phyloP scores from a whole-genome alignment of 768 basidiomycete genomes.

The Auricularia cornea region DNA sequence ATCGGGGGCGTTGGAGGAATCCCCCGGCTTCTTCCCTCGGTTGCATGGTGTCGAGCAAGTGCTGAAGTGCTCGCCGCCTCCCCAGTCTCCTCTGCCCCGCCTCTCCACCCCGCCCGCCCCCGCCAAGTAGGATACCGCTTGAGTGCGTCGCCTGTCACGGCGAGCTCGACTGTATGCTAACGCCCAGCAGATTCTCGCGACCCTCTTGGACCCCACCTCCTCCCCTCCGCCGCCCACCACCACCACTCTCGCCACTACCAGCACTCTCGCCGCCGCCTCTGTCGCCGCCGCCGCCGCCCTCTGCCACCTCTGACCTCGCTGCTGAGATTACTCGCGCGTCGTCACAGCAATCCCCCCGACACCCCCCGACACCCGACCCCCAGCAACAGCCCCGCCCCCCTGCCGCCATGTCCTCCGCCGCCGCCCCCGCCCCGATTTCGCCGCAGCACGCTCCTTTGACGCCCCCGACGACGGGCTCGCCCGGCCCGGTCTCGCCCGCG shows the following conservation, averaged over 20 bases:
- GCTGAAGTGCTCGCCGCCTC: no score
- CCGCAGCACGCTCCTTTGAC: slow-evolving; percentile 9
- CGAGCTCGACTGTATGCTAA: no score
- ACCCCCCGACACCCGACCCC: background rate
- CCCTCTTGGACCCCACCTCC: slow-evolving; percentile 4
- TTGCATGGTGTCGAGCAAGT: no score
- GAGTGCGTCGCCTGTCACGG: background rate
- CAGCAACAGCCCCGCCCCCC: background rate
- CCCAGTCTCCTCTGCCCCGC: no score
- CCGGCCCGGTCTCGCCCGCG: slow-evolving; percentile 1
- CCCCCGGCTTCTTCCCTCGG: no score
- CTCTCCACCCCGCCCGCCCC: background rate
- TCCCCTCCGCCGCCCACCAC: background rate
- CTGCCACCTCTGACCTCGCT: background rate
- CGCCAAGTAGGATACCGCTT: slow-evolving; percentile 7
- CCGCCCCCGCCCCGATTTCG: slow-evolving; percentile 7
- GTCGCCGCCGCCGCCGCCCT: background rate
- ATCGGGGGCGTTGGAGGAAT: no score
- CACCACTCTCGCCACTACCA: background rate
- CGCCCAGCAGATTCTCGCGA: slow-evolving; percentile 1
- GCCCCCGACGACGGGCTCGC: slow-evolving; percentile 1
- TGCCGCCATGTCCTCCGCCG: slow-evolving; percentile 2
- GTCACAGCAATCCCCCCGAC: background rate
- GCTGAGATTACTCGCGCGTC: background rate
- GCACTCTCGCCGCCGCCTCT: background rate